A percentile compares a stretch with the other conserved stretches of the same genome.
Conservation (phyloP, 768 basidiomycete species). For the Xerocomus spinulosus region DNA sequence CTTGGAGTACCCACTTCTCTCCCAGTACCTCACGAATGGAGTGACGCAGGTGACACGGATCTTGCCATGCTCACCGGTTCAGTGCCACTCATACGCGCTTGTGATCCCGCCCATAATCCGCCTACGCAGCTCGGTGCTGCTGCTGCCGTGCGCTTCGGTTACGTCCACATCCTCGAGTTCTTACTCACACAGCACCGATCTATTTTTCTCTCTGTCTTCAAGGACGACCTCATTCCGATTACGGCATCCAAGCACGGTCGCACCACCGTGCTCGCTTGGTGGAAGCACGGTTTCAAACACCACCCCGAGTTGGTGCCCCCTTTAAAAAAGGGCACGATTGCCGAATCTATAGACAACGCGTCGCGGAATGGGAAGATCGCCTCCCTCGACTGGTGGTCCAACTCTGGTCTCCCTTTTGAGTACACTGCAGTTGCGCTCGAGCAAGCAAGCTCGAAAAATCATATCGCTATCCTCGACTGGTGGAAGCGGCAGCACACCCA, state of each 20-base stretch:
- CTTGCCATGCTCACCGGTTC: conserved; percentile 65
- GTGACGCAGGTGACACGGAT: conserved; percentile 63
- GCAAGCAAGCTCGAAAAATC: conserved; percentile 73
- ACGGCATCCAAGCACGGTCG: conserved; percentile 77
- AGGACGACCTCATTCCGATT: conserved; percentile 66
- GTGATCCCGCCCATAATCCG: conserved; percentile 49
- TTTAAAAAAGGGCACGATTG: conserved; percentile 50
- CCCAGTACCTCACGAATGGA: conserved; percentile 65
- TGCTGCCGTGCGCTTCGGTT: conserved; percentile 65
- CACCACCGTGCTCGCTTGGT: conserved; percentile 72
- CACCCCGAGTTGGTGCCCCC: conserved; percentile 56
- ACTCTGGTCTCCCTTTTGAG: conserved; percentile 59
- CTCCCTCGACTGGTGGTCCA: conserved; percentile 79
- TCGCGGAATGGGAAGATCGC: conserved; percentile 70
- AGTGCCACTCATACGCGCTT: conserved; percentile 55
- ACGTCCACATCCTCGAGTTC: conserved; percentile 71
- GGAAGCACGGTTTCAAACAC: conserved; percentile 60
- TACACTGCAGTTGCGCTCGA: conserved; percentile 80
- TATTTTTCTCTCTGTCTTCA: conserved; percentile 62
- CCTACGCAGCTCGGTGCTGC: conserved; percentile 70
- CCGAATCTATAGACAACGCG: conserved; percentile 74
- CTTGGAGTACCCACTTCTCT: conserved; percentile 71
- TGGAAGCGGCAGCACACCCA: conserved; percentile 61
- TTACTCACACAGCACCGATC: conserved; percentile 61
- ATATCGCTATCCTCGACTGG: conserved; percentile 76